Evolutionary conservation across 1,284 basidiomycete species (phyloP).

Genomic region (Phylloboletellus chloephorus): DNA sequence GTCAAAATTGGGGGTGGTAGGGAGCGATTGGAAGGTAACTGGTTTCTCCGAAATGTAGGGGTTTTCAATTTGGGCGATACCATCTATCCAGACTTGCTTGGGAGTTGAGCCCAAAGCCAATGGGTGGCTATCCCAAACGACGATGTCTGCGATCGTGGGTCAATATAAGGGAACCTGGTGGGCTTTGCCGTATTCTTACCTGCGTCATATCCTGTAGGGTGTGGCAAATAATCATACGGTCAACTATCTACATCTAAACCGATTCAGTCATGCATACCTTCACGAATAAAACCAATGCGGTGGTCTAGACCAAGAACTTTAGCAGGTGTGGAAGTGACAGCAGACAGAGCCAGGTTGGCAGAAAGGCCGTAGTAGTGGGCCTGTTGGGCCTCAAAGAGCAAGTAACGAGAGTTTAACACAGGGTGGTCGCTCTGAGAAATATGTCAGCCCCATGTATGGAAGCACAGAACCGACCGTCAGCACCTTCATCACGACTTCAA

Average conservation of each 20-base stretch:
- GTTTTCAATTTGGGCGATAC: constrained; percentile 52
- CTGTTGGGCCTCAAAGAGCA: constrained; percentile 84
- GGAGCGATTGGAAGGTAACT: constrained; percentile 40
- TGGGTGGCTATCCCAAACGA: constrained; percentile 75
- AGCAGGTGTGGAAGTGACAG: constrained; percentile 79
- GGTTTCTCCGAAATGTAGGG: constrained; percentile 46
- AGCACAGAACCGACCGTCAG: neutral
- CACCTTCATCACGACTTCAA: constrained; percentile 78
- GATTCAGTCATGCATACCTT: constrained; percentile 37
- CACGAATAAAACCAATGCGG: constrained; percentile 69
- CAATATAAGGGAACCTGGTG: neutral
- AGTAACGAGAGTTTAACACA: constrained; percentile 70
- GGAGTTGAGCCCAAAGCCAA: constrained; percentile 68
- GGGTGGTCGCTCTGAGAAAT: constrained; percentile 63
- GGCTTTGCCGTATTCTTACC: constrained; percentile 28
- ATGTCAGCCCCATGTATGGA: constrained; percentile 4
- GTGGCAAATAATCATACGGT: neutral
- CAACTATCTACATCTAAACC: constrained; percentile 19
- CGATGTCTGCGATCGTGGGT: constrained; percentile 38
- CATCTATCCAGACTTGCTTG: constrained; percentile 70
- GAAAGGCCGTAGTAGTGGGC: constrained; percentile 74
- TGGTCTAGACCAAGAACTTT: constrained; percentile 74
- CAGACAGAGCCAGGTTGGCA: constrained; percentile 55
- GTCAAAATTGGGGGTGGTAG: constrained; percentile 56
- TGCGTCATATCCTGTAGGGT: constrained; percentile 45